Conservation (phyloP, 371 early-diverging fungal genomes). For the Mucor piriformis region DNA sequence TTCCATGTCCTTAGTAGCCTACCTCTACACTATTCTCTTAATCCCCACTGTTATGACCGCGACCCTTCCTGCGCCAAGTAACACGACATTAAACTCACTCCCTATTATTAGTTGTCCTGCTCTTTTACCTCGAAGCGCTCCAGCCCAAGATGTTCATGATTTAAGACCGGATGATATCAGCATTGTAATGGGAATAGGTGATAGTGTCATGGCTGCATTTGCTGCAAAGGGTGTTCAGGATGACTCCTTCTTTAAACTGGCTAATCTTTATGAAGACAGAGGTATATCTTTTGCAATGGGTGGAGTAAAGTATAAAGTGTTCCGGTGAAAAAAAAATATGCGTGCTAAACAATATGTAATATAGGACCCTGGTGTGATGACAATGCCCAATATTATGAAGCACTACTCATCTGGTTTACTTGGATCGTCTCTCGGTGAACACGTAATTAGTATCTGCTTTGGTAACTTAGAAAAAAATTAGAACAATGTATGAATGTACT, state of each 20-base stretch:
- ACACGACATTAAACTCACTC: neutral
- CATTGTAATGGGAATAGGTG: constrained; percentile 67
- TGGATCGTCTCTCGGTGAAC: constrained; percentile 48
- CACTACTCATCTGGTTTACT: constrained; percentile 38
- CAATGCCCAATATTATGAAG: constrained; percentile 51
- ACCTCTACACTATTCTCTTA: constrained; percentile 27
- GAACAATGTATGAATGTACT: too few relatives aligned
- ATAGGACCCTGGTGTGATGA: constrained; percentile 40
- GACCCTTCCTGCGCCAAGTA: constrained; percentile 4
- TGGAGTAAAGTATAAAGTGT: constrained; percentile 43
- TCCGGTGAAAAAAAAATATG: too few relatives aligned
- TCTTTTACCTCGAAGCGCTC: constrained; percentile 28
- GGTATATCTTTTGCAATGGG: constrained; percentile 58
- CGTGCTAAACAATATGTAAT: neutral
- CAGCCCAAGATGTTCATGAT: constrained; percentile 38
- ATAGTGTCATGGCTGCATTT: constrained; percentile 74
- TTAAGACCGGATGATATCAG: constrained; percentile 66
- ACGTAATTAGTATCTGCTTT: constrained; percentile 48
- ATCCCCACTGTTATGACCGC: constrained; percentile 22
- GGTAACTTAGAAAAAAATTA: constrained; percentile 23
- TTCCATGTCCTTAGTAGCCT: constrained; percentile 12
- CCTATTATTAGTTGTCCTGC: constrained; percentile 39
- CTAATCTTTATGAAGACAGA: constrained; percentile 43
- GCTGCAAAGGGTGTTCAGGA: constrained; percentile 50
- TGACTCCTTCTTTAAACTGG: constrained; percentile 27